These are phyloP conservation scores for Cardamine chenopodiifolia DNA, from an alignment of 345 rosid genomes.

Conservation along the genomic window DNA sequence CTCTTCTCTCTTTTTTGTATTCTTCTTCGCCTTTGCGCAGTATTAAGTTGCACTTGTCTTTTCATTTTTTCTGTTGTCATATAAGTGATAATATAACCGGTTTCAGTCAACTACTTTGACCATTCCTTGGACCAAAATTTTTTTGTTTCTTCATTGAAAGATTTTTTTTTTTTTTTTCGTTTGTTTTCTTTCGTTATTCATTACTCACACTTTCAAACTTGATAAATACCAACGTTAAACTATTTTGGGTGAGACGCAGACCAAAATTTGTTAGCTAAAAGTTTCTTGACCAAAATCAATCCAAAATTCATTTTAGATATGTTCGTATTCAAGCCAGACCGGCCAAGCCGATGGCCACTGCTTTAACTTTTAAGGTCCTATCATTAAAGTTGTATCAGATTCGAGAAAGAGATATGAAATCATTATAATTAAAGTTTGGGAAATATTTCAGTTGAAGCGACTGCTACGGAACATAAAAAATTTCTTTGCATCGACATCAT, in stretches of 20 bases:
- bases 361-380: constrained; percentile 35
- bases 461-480: neutral
- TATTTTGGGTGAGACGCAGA: neutral
- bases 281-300: constrained; percentile 3
- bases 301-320: constrained; percentile 17
- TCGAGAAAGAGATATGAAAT: constrained; percentile 6
- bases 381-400: constrained; percentile 31
- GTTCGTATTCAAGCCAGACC: constrained; percentile 28
- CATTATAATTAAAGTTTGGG: neutral
- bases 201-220: neutral
- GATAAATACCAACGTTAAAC: constrained; percentile 2
- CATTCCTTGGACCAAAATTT: neutral
- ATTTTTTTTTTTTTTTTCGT: neutral
- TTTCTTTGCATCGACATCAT: neutral
- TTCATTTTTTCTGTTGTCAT: neutral
- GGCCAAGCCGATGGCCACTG: constrained; percentile 17
- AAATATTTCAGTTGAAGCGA: constrained; percentile 33
- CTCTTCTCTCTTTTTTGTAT: neutral
- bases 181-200: neutral
- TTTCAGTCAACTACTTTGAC: neutral
- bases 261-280: neutral
- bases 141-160: neutral
- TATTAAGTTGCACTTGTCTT: neutral
- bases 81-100: neutral
- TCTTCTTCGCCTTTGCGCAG: neutral